Base-by-base conservation (phyloP, 768 basidiomycete genomes). In the Naganishia vaughanmartiniae region DNA sequence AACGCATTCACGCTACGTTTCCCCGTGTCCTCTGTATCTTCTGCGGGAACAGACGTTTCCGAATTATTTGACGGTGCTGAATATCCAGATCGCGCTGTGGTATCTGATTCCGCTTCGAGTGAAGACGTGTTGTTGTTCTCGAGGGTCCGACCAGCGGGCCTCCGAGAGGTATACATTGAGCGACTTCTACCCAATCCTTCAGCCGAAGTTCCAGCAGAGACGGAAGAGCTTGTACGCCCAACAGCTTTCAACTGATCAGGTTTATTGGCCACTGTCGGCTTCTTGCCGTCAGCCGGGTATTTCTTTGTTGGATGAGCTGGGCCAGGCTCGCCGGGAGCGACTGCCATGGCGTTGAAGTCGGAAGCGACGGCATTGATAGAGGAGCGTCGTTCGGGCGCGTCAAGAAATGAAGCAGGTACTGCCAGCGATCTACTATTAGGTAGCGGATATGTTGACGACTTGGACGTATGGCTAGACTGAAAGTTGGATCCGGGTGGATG, bases 1-100 rank as follows among this genome's bases (percentile, higher is more conserved):
- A 81, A 69, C 17, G 74, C 65, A 65, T 78, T 78, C 15, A 81
- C 80, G 67, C 77, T 76, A 17, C 33, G 54, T 42, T 58, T 34
- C 3, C 34, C 28, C 11, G 31, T 51, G 42, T 48, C 21, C 33
- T 30, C 30, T 24, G 65, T 33, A 21, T 48, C 51, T 17, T 63
- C 60, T 26, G 36, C n/a, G 14, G 63, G 21, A 5, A 19, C 15
- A 15, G 39, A 26, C 60, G 15, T 63, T 14, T 63, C 34, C 12
- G 60, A 21, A 7, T 45, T 36, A 24, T 51, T 54, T n/a, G 51
- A 45, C 4, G 31, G 2, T 15, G 42, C 65, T 48, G 39, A 17
- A 54, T 21, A 17, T 63, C 31, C 48, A 26, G 30, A 65, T 60
- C 26, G 55, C n/a, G 12, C 15, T 42, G 58, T 51, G 19, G 48